Base-by-base conservation (phyloP, 1,139 yeast species). In the Candida smagusa region DNA sequence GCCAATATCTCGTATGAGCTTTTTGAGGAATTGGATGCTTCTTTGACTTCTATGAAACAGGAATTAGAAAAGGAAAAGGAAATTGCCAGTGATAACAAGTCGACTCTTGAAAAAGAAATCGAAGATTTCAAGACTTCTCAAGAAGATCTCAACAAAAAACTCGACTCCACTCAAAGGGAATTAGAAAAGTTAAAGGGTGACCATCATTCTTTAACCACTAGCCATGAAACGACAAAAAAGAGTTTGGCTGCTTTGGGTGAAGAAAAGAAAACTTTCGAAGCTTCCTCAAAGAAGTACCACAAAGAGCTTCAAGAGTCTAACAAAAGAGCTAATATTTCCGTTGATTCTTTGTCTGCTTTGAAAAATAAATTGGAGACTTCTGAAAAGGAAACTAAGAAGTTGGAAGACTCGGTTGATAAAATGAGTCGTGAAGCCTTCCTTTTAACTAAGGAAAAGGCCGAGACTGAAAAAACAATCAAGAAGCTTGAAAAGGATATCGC, bases 381-480 rank as follows among this genome's bases (percentile, higher is more conserved):
- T 1, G 71, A 68, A 41, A 57, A 48, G 25, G 78, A 76, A 7
- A 85, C 84, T 50, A 70, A 72, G 22, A 84, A 79, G 45, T 86
- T 92, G 1, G 97, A 90, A 51, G 82, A 79, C 44, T 97, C 96
- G 5, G 83, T 90, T 40, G 90, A 88, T 55, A 88, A 88, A 49
- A 87, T 90, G 96, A 84, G 84, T 42, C 70, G 92, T 32, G 97
- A 89, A 46, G 65, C 90, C 28, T 77, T 88, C 56, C 76, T 75
- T 30, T 63, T 88, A 30, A 74, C 80, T 1, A 78, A 78, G 41
- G 80, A 79, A 26, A 81, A 81, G 42, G 77, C 72, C 2, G 74
- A 74, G 0, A 50, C 72, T 2, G 84, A 79, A 35, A 66, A 66
- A 31, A 63, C 63, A 9, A 56, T 75, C 16, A 46, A 70, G 58